Conservation (phyloP, 495 filamentous ascomycete species). For the Penicillium dipodomyicola region DNA sequence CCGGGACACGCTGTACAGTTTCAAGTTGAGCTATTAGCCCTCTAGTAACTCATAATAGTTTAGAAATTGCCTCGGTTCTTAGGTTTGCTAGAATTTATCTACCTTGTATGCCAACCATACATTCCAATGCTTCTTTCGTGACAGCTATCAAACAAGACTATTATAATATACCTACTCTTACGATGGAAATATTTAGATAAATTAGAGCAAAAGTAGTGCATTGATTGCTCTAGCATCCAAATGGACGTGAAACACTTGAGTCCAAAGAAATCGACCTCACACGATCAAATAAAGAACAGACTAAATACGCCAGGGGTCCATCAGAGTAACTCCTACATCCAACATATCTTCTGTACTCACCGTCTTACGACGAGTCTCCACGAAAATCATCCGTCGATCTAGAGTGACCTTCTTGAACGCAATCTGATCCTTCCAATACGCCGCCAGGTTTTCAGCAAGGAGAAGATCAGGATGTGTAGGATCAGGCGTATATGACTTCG, state of each 20-base stretch:
- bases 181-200: too few relatives aligned
- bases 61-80: too few relatives aligned
- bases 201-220: neutral
- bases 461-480: neutral
- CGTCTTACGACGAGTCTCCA: neutral
- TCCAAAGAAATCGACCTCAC: neutral
- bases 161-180: too few relatives aligned
- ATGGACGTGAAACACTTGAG: too few relatives aligned
- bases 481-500: neutral
- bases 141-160: too few relatives aligned
- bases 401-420: neutral
- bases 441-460: neutral
- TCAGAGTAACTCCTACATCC: neutral
- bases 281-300: neutral
- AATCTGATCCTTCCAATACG: neutral
- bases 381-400: neutral
- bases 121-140: too few relatives aligned
- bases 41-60: too few relatives aligned
- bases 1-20: too few relatives aligned
- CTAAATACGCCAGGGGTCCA: slow-evolving; percentile 1
- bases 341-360: neutral
- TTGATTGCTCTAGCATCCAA: neutral
- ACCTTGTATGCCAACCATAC: too few relatives aligned
- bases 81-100: too few relatives aligned
- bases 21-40: too few relatives aligned